phyloP scores from a whole-genome alignment of 805 yeast genomes.

The Clavispora phyllophila region DNA sequence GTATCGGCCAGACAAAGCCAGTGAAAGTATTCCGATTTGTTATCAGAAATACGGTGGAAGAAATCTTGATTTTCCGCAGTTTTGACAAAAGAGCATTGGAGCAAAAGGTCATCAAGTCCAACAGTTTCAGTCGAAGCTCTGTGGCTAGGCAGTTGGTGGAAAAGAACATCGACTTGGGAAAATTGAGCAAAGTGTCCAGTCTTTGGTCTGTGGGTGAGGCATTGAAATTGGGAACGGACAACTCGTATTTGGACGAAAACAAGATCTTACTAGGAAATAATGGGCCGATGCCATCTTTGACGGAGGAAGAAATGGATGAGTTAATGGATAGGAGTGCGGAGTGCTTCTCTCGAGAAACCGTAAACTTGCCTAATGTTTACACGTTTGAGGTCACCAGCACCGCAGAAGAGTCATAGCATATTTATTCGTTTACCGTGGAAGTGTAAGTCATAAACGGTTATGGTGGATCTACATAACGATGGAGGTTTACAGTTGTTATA shows the following conservation, averaged over 20 bases:
- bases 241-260: neutral
- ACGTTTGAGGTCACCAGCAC: constrained; percentile 35
- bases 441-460: too few species aligned
- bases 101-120: constrained; percentile 51
- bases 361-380: constrained; percentile 24
- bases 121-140: constrained; percentile 22
- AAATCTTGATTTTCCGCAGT: constrained; percentile 71
- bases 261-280: neutral
- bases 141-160: constrained; percentile 25
- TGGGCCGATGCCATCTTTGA: constrained; percentile 13
- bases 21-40: constrained; percentile 78
- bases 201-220: constrained; percentile 3
- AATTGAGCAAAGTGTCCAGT: constrained; percentile 5
- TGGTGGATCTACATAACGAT: too few species aligned
- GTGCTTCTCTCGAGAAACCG: constrained; percentile 32
- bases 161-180: constrained; percentile 10
- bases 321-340: constrained; percentile 43
- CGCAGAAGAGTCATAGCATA: constrained; percentile 15
- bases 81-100: constrained; percentile 77
- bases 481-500: too few species aligned
- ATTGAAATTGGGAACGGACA: constrained; percentile 8
- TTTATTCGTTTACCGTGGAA: too few species aligned
- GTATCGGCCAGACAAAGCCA: constrained; percentile 87
- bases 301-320: constrained; percentile 43
- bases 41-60: constrained; percentile 76